phyloP scores from a whole-genome alignment of 192 early-diverging fungal genomes.

The Paraglomus brasilianum region DNA sequence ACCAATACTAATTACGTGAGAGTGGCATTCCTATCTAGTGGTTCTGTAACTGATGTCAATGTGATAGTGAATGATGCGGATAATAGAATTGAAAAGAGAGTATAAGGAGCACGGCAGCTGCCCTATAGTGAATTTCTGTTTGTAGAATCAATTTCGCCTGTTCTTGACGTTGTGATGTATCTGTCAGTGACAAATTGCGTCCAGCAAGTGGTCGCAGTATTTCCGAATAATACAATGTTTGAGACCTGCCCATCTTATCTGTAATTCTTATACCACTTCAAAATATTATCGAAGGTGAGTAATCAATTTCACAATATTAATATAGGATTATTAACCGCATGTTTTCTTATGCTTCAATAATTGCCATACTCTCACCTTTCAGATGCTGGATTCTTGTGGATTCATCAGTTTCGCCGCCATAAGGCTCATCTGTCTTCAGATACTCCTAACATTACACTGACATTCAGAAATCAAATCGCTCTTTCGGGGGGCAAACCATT shows the following conservation, averaged over 20 bases:
- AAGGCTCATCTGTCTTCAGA: neutral
- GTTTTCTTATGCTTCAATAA: too few relatives aligned
- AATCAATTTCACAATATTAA: too few relatives aligned
- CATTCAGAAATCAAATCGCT: neutral
- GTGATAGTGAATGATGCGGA: too few relatives aligned
- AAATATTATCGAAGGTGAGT: too few relatives aligned
- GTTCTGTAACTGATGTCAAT: neutral
- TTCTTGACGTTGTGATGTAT: too few relatives aligned
- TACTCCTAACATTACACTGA: neutral
- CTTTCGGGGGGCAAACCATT: neutral
- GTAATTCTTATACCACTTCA: too few relatives aligned
- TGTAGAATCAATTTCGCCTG: neutral
- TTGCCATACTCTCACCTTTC: too few relatives aligned
- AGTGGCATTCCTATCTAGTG: conserved; percentile 5
- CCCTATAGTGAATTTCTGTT: neutral
- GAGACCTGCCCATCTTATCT: too few relatives aligned
- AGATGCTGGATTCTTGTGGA: neutral
- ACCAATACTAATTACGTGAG: too few relatives aligned
- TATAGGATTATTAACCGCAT: too few relatives aligned
- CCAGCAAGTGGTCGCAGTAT: neutral
- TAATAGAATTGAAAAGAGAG: neutral
- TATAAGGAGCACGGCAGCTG: neutral
- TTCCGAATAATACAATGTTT: conserved; percentile 11
- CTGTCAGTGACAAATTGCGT: too few relatives aligned
- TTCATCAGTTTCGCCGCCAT: neutral